Evolutionary conservation across 768 basidiomycete species (phyloP).

Genomic region (Trametes cubensis): DNA sequence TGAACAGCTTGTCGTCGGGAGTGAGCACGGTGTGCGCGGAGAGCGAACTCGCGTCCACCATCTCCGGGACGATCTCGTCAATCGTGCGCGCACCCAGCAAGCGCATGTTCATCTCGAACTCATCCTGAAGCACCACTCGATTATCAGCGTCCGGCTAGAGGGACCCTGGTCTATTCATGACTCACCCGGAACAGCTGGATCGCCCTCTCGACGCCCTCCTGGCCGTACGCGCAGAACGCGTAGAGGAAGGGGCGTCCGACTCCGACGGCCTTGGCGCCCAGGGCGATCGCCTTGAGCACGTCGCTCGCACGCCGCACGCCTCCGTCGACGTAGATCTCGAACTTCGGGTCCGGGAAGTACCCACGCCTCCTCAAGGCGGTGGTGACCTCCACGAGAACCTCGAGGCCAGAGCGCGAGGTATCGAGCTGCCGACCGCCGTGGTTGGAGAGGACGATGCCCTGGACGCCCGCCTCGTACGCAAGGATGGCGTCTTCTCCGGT

Average conservation of each 20-base stretch:
- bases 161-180: background rate
- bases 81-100: constrained; percentile 81
- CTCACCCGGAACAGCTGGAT: constrained; percentile 72
- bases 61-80: constrained; percentile 75
- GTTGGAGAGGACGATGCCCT: constrained; percentile 84
- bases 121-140: constrained; percentile 57
- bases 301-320: constrained; percentile 89
- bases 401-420: constrained; percentile 84
- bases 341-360: constrained; percentile 70
- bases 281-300: constrained; percentile 81
- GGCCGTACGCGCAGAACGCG: constrained; percentile 83
- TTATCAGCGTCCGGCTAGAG: background rate
- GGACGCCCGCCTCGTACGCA: constrained; percentile 76
- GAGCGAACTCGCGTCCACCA: constrained; percentile 84
- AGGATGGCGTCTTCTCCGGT: constrained; percentile 85
- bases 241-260: constrained; percentile 85
- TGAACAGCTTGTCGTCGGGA: constrained; percentile 72
- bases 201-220: constrained; percentile 80
- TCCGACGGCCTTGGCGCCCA: constrained; percentile 85
- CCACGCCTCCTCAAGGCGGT: constrained; percentile 65
- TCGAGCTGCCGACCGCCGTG: constrained; percentile 74
- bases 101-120: constrained; percentile 97
- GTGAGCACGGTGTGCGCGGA: constrained; percentile 62
- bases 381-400: constrained; percentile 89
- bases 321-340: constrained; percentile 88